Evolutionary conservation across 2,329 filamentous ascomycete species (phyloP), one percentile per base, ranked within the genome.

Genomic region (Penicillium sp.): DNA sequence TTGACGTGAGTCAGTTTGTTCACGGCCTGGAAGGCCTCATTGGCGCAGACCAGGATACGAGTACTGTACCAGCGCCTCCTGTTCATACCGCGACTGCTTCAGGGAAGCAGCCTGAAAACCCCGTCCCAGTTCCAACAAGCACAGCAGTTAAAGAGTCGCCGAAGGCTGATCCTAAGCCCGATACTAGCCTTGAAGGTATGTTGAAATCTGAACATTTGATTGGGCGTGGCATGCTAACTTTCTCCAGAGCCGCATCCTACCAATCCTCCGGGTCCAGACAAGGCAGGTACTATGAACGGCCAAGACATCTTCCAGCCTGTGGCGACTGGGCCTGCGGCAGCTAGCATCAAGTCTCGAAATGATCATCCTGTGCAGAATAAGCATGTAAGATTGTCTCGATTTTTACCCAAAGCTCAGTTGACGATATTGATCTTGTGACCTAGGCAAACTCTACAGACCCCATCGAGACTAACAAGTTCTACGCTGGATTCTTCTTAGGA

Each of bases 401-500:
- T n/a, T 3, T 10, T 4, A 14, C 4, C 6, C 16, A 4, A 0
- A 38, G 13, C 5, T 14, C 1, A 5, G 16, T 22, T 22, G 22
- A 41, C 22, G n/a, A 7, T 22, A 27, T 47, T 59, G 21, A 56
- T 7, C 0, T 13, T 27, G 2, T 6, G 0, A 4, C 1, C 16
- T 45, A 75, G 72, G 61, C 61, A 21, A 63, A 69, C 46, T 58
- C 67, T 3, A 64, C 60, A 2, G 58, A 55, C 10, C 76, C 77
- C 1, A 71, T 78, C 51, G 68, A 75, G 46, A 79, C 77, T 7
- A 79, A 79, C 62, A 79, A 79, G 66, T 92, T 92, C 70, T 90
- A 89, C 63, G 81, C 87, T 62, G 94, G 94, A 65, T 85, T 94
- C 58, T 91, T 91, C 70, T 78, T 97, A 0, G 88, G 86, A 4